phyloP scores from a whole-genome alignment of 768 basidiomycete species.

The Rhodotorula sphaerocarpa region DNA sequence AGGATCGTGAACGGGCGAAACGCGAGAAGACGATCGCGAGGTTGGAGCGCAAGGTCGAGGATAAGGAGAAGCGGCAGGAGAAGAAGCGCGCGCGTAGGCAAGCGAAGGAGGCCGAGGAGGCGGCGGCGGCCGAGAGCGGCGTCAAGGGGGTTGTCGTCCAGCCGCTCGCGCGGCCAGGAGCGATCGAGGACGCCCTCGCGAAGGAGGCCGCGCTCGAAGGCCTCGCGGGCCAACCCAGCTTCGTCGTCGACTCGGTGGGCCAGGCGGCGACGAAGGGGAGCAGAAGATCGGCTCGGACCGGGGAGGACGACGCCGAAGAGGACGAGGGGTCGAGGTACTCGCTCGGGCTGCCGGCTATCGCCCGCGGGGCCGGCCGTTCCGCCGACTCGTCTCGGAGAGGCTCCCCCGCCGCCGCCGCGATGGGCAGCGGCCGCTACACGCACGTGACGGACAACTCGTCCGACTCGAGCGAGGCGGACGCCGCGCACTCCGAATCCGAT shows the following conservation, averaged over 20 bases:
- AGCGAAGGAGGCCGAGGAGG: neutral
- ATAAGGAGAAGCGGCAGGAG: constrained; percentile 13
- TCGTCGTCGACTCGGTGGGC: constrained; percentile 11
- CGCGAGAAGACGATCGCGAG: constrained; percentile 25
- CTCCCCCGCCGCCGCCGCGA: neutral
- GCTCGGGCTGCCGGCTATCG: constrained; percentile 10
- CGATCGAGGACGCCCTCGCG: constrained; percentile 9
- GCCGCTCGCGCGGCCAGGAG: neutral
- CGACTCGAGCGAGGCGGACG: neutral
- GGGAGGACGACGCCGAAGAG: constrained; percentile 13
- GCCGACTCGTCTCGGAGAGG: neutral
- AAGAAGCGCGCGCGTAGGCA: constrained; percentile 15
- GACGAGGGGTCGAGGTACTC: constrained; percentile 34
- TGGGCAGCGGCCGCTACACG: neutral
- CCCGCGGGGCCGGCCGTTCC: neutral
- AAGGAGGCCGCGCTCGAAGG: constrained; percentile 1
- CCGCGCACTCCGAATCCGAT: neutral
- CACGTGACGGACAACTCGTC: constrained; percentile 5
- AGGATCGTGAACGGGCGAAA: constrained; percentile 15
- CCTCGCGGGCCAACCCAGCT: neutral
- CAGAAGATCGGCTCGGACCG: no score
- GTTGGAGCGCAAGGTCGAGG: constrained; percentile 20
- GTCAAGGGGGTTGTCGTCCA: neutral
- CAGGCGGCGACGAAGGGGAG: no score
- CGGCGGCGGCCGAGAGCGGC: neutral